Evolutionary conservation across 495 filamentous ascomycete genomes (phyloP).

Genomic region (Podospora didyma): DNA sequence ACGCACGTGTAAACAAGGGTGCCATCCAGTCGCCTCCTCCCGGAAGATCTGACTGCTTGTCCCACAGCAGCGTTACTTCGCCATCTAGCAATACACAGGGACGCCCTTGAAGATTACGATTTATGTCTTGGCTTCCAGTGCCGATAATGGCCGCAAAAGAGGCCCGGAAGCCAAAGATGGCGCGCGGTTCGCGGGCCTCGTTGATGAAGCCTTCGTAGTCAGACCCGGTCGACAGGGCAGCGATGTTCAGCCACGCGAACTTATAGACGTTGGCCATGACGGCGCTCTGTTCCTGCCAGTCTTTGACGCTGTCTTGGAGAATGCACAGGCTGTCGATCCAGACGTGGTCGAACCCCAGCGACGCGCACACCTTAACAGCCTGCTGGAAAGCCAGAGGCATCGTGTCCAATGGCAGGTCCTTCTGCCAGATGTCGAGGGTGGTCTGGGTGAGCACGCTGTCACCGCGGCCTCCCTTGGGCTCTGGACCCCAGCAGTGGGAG

Average conservation of each 20-base stretch:
- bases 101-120: neutral
- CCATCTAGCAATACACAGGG: neutral
- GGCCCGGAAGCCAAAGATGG: neutral
- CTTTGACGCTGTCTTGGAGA: slow-evolving; percentile 4
- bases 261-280: neutral
- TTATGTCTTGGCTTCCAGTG: too few relatives aligned
- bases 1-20: neutral
- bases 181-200: neutral
- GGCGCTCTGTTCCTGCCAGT: slow-evolving; percentile 13
- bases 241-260: neutral
- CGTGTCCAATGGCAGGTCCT: neutral
- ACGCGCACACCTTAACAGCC: neutral
- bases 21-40: neutral
- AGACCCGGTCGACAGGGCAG: neutral
- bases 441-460: neutral
- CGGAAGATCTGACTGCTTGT: neutral
- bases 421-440: neutral
- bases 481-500: neutral
- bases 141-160: neutral
- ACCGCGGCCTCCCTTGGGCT: neutral
- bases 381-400: neutral
- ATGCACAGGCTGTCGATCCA: slow-evolving; percentile 24
- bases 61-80: neutral
- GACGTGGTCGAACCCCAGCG: slow-evolving; percentile 13
- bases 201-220: neutral